phyloP scores from a whole-genome alignment of 768 basidiomycete species.

The Hericium coralloides region DNA sequence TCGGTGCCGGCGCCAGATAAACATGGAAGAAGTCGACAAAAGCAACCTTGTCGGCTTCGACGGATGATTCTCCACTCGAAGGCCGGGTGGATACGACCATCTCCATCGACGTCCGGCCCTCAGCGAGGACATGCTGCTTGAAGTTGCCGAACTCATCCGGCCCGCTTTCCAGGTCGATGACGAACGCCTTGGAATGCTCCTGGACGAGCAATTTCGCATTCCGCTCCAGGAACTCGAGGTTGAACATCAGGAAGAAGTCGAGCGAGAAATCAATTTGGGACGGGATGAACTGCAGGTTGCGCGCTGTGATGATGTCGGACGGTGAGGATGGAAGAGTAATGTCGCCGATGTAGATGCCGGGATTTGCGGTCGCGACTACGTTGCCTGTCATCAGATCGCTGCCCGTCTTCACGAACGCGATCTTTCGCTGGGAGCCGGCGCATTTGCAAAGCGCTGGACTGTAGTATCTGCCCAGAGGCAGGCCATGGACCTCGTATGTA shows the following conservation, averaged over 20 bases:
- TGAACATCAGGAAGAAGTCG: neutral
- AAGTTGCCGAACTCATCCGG: neutral
- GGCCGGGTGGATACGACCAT: neutral
- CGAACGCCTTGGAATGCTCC: neutral
- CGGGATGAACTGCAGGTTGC: neutral
- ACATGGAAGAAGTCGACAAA: neutral
- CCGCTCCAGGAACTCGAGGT: neutral
- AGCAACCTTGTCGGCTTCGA: neutral
- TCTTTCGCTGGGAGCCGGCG: neutral
- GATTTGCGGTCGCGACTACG: neutral
- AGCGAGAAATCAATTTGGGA: neutral
- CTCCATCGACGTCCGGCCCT: neutral
- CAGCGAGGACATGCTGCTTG: neutral
- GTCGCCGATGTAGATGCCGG: neutral
- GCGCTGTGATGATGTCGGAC: neutral
- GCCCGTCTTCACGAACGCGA: conserved; percentile 19
- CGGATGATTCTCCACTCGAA: neutral
- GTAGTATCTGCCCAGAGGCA: neutral
- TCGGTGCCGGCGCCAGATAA: neutral
- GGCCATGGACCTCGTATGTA: neutral
- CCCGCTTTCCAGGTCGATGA: neutral
- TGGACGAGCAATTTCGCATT: neutral
- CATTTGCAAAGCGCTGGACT: neutral
- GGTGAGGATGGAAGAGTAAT: neutral
- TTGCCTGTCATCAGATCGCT: neutral